These are phyloP conservation scores for Diaporthe amygdali DNA, from an alignment of 2,329 filamentous ascomycete genomes.

Conservation along the genomic window DNA sequence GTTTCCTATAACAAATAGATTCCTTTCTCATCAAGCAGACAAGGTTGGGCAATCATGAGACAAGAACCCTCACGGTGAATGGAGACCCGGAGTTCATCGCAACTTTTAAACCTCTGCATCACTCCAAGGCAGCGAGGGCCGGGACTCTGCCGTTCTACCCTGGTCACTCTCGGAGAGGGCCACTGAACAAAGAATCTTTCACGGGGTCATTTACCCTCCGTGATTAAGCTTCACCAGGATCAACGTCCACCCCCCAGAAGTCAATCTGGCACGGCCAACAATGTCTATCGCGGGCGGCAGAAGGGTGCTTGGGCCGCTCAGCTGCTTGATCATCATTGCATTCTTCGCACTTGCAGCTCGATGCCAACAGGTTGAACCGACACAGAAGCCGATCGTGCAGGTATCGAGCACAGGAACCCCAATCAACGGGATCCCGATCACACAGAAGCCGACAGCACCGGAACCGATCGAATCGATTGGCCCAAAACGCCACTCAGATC, in stretches of 20 bases:
- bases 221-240: neutral
- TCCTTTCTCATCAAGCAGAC: neutral
- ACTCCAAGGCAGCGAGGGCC: neutral
- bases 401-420: neutral
- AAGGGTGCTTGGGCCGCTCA: neutral
- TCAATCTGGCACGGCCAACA: neutral
- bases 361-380: conserved; percentile 1
- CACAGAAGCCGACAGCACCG: conserved; percentile 2
- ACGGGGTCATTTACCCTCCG: neutral
- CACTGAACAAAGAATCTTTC: neutral
- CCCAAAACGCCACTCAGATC: conserved; percentile 9
- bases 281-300: neutral
- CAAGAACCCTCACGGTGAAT: neutral
- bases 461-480: neutral
- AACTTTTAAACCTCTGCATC: neutral
- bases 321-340: neutral
- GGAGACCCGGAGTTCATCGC: neutral
- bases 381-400: conserved; percentile 18
- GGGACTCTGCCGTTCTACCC: too few relatives aligned
- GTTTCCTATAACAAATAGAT: neutral
- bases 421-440: neutral
- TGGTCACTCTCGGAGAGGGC: neutral
- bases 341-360: neutral
- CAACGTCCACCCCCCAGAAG: neutral
- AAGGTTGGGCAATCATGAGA: neutral